Conservation (phyloP, 768 basidiomycete genomes). For the Psilocybe cubensis region DNA sequence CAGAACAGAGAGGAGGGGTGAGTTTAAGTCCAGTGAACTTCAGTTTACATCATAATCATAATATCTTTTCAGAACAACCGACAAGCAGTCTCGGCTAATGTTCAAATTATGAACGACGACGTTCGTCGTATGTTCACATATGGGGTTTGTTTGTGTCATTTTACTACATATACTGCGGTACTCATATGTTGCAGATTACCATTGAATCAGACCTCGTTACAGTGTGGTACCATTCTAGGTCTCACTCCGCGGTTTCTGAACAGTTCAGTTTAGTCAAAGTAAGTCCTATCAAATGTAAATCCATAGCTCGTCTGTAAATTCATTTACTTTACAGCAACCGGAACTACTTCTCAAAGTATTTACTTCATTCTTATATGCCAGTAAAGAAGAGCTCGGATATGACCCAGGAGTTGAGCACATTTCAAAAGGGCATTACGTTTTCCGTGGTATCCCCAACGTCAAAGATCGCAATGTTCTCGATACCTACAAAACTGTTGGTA, state of each 20-base stretch:
- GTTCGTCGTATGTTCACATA: too few relatives aligned
- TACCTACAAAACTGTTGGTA: neutral
- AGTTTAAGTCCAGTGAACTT: too few relatives aligned
- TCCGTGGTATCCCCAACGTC: neutral
- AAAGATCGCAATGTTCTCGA: neutral
- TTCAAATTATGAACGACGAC: too few relatives aligned
- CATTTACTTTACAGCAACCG: neutral
- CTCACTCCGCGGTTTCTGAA: neutral
- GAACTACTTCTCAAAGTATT: neutral
- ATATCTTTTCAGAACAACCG: too few relatives aligned
- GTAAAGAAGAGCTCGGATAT: neutral
- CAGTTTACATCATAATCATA: too few relatives aligned
- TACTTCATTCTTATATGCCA: neutral
- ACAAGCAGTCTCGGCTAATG: too few relatives aligned
- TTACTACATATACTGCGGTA: neutral
- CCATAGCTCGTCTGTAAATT: neutral
- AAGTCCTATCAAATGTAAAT: neutral
- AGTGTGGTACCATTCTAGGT: neutral
- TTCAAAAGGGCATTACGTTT: neutral
- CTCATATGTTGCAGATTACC: neutral
- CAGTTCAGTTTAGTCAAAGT: neutral
- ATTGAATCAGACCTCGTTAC: neutral
- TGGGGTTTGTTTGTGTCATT: neutral
- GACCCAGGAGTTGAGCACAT: neutral
- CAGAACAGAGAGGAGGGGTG: too few relatives aligned